Evolutionary conservation across 768 basidiomycete genomes (phyloP).

Genomic region (Neoboletus magnificus): DNA sequence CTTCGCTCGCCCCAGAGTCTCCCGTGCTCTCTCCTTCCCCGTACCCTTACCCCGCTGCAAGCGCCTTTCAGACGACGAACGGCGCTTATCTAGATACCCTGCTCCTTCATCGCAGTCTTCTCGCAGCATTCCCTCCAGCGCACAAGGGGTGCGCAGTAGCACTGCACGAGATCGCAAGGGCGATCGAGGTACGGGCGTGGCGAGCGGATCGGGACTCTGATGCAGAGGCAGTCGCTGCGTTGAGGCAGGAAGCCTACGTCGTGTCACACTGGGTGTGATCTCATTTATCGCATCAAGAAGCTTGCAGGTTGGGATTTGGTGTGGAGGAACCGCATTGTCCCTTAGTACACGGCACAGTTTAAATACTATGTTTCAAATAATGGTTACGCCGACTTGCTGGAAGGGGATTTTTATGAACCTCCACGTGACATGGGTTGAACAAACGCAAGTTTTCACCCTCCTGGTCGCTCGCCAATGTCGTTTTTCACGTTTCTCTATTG

Average conservation of each 20-base stretch:
- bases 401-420: too few relatives aligned
- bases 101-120: constrained; percentile 72
- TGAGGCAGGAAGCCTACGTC: constrained; percentile 67
- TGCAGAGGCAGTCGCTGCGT: constrained; percentile 62
- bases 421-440: too few relatives aligned
- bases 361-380: not conserved
- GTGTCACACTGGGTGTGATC: constrained; percentile 35
- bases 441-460: too few relatives aligned
- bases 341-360: not conserved
- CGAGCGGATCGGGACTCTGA: constrained; percentile 69
- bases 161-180: constrained; percentile 62
- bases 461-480: too few relatives aligned
- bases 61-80: constrained; percentile 50
- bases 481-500: too few relatives aligned
- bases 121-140: constrained; percentile 56
- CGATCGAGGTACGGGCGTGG: constrained; percentile 64
- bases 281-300: not conserved
- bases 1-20: constrained; percentile 46
- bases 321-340: not conserved
- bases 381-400: not conserved
- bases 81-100: constrained; percentile 78
- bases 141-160: constrained; percentile 63
- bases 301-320: constrained; percentile 10
- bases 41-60: constrained; percentile 31
- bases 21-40: constrained; percentile 33